These are phyloP conservation scores for Candida cerambycidarum DNA, from an alignment of 805 yeast genomes.

Conservation along the genomic window DNA sequence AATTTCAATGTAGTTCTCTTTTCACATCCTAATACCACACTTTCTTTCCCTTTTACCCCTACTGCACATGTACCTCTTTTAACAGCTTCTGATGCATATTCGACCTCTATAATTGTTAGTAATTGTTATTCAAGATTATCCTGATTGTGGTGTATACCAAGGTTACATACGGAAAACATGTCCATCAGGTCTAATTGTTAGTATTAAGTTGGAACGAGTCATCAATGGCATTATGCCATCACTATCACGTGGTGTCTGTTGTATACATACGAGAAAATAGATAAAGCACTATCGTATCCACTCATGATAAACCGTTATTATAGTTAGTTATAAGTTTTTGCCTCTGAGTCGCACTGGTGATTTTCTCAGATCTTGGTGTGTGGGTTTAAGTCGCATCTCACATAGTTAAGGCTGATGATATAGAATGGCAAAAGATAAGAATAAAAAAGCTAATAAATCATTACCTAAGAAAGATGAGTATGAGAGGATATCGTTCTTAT, in stretches of 20 bases:
- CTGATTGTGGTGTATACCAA: no score
- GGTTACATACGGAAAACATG: slow-evolving; percentile 84
- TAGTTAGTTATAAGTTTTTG: slow-evolving; percentile 6
- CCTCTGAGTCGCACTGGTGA: slow-evolving; percentile 8
- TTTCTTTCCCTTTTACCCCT: slow-evolving; percentile 86
- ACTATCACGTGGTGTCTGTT: neutral
- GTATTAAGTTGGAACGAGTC: no score
- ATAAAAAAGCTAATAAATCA: slow-evolving; percentile 31
- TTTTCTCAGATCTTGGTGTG: neutral
- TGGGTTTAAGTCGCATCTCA: neutral
- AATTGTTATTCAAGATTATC: slow-evolving; percentile 9
- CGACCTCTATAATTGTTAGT: slow-evolving; percentile 66
- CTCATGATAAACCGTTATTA: slow-evolving; percentile 64
- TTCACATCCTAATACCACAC: slow-evolving; percentile 95
- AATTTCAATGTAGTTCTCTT: slow-evolving; percentile 91
- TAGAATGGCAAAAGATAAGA: slow-evolving; percentile 14
- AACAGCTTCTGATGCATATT: slow-evolving; percentile 96
- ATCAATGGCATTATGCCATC: no score
- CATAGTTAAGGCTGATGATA: no score
- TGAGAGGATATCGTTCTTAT: slow-evolving; percentile 57
- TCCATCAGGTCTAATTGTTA: slow-evolving; percentile 86
- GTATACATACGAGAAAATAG: slow-evolving; percentile 83
- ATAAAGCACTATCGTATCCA: slow-evolving; percentile 98
- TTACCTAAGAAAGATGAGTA: slow-evolving; percentile 57
- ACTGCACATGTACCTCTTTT: slow-evolving; percentile 98